Evolutionary conservation across 176 grass and related monocot species (phyloP).

Genomic region (Aegilops tauschii): DNA sequence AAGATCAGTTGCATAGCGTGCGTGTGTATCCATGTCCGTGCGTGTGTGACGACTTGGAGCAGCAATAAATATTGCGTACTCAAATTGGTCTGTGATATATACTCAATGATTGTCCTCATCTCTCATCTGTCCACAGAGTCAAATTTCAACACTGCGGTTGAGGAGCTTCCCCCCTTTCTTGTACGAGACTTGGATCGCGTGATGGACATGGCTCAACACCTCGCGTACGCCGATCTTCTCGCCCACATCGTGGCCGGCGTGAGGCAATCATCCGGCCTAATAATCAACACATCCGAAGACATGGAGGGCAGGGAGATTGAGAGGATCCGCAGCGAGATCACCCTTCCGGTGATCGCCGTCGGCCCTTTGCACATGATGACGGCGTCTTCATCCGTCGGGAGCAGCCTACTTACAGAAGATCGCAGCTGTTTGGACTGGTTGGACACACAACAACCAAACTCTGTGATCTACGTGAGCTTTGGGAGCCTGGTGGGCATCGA

Average conservation of each 20-base stretch:
- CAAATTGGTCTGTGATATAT: too few species aligned
- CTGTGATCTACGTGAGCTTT: not conserved
- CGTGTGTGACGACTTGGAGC: too few species aligned
- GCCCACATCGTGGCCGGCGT: not conserved
- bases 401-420: not conserved
- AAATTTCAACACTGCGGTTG: not conserved
- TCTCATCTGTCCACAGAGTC: not conserved
- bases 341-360: constrained; percentile 14
- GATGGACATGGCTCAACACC: not conserved
- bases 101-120: too few species aligned
- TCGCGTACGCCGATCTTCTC: not conserved
- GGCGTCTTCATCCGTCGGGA: not conserved
- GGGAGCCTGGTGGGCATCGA: not conserved
- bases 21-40: too few species aligned
- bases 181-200: not conserved
- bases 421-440: constrained; percentile 22
- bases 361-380: constrained; percentile 8
- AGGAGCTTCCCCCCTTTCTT: not conserved
- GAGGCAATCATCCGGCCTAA: not conserved
- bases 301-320: not conserved
- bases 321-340: not conserved
- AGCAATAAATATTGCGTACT: too few species aligned
- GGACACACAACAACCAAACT: not conserved
- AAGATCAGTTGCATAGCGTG: too few species aligned
- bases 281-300: not conserved